phyloP scores from a whole-genome alignment of 75 land plant species.

The Selaginella tamariscina region DNA sequence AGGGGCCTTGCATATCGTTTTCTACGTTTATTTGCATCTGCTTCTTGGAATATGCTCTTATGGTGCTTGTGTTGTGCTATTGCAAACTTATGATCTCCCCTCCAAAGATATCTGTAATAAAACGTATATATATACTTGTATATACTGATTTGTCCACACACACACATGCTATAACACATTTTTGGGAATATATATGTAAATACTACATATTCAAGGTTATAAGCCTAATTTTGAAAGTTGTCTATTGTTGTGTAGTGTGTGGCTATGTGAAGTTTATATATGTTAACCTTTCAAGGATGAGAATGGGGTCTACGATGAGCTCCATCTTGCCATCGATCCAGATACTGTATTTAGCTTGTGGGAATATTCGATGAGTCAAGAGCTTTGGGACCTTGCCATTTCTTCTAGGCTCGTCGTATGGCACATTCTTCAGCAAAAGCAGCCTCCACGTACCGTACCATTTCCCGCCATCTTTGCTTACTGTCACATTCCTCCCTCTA shows the following conservation, averaged over 20 bases:
- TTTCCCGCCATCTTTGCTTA: constrained; percentile 47
- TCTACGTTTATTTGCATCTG: constrained; percentile 90
- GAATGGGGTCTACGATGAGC: constrained; percentile 81
- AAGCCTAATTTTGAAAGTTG: not conserved
- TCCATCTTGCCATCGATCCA: constrained; percentile 99
- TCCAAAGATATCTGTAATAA: constrained; percentile 74
- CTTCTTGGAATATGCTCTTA: constrained; percentile 83
- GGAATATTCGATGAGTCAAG: constrained; percentile 77
- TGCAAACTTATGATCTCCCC: constrained; percentile 71
- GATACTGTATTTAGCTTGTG: constrained; percentile 77
- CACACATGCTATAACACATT: too few species aligned
- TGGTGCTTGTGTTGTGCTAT: constrained; percentile 90
- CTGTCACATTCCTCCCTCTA: constrained; percentile 37
- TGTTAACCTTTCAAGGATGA: constrained; percentile 75
- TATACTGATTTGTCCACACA: too few species aligned
- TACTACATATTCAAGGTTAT: too few species aligned
- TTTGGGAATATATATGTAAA: too few species aligned
- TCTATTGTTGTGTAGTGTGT: too few species aligned
- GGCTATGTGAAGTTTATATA: not conserved
- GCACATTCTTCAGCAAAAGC: constrained; percentile 46
- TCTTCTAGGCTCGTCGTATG: constrained; percentile 93
- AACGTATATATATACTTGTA: not conserved
- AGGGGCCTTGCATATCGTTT: constrained; percentile 95
- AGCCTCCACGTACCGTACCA: constrained; percentile 97
- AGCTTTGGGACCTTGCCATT: constrained; percentile 97